Conservation (phyloP, 2,329 filamentous ascomycete genomes). For the Juglanconis sp. region DNA sequence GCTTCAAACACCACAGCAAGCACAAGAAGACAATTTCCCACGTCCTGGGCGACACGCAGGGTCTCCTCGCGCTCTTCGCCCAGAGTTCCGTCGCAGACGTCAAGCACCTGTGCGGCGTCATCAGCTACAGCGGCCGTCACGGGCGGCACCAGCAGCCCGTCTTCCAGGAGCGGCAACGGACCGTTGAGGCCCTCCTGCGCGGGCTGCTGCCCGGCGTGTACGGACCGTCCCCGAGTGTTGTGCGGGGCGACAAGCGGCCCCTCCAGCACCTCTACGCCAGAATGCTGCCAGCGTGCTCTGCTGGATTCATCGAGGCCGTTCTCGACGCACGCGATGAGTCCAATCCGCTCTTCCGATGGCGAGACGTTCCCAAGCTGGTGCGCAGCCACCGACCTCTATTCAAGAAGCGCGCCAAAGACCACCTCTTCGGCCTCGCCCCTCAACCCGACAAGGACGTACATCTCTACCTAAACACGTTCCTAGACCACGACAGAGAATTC, state of each 20-base stretch:
- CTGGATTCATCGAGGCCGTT: neutral
- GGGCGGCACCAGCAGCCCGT: neutral
- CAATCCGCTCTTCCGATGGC: slow-evolving; percentile 7
- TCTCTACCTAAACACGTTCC: neutral
- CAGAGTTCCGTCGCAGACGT: slow-evolving; percentile 1
- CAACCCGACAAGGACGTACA: neutral
- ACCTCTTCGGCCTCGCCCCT: neutral
- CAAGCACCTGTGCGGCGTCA: slow-evolving; percentile 1
- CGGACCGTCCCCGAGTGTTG: neutral
- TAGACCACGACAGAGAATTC: neutral
- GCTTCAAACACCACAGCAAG: neutral
- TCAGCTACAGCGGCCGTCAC: neutral
- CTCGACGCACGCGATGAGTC: neutral
- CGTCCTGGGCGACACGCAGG: neutral
- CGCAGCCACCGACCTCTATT: neutral
- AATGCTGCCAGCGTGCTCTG: slow-evolving; percentile 7
- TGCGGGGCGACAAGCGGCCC: slow-evolving; percentile 4
- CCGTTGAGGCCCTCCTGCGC: slow-evolving; percentile 5
- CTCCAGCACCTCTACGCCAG: slow-evolving; percentile 6
- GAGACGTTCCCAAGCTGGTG: neutral
- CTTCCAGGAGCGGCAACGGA: neutral
- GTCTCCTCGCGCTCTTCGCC: neutral
- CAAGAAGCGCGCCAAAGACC: neutral
- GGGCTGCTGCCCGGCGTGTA: slow-evolving; percentile 10
- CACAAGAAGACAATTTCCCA: neutral